phyloP scores from a whole-genome alignment of 148 eudicot species.

The Talinum fruticosum region DNA sequence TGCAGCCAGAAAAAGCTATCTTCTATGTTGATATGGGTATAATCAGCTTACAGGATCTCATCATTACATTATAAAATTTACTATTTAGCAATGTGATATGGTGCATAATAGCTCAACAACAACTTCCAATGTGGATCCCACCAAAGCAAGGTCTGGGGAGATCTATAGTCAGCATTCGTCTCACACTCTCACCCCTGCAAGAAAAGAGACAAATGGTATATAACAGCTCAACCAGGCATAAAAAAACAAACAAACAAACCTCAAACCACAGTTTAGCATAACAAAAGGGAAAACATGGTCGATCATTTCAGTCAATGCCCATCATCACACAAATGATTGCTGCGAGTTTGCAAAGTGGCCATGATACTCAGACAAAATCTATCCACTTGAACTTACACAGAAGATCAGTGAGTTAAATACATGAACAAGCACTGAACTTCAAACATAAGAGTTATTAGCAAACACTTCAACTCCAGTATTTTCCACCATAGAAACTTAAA shows the following conservation, averaged over 20 bases:
- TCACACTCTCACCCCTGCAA: too few species aligned
- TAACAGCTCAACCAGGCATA: too few species aligned
- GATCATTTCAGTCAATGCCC: not conserved
- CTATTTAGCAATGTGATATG: not conserved
- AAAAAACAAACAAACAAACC: not conserved
- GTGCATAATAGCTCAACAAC: not conserved
- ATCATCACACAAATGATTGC: not conserved
- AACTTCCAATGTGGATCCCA: not conserved
- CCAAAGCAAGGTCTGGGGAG: too few species aligned
- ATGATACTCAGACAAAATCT: not conserved
- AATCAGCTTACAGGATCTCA: slow-evolving; percentile 1
- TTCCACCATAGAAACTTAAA: slow-evolving; percentile 7
- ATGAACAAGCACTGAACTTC: not conserved
- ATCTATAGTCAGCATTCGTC: too few species aligned
- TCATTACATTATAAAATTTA: not conserved
- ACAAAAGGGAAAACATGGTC: not conserved
- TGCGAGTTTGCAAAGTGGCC: not conserved
- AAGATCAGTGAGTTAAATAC: not conserved
- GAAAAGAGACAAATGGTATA: too few species aligned
- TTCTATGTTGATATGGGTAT: not conserved
- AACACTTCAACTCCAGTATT: not conserved
- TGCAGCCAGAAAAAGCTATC: slow-evolving; percentile 6
- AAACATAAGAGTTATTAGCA: not conserved
- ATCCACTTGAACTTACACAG: not conserved
- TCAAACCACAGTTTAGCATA: not conserved